These are phyloP conservation scores for Warburgia ugandensis DNA, from an alignment of 164 flowering plant species.

Conservation along the genomic window DNA sequence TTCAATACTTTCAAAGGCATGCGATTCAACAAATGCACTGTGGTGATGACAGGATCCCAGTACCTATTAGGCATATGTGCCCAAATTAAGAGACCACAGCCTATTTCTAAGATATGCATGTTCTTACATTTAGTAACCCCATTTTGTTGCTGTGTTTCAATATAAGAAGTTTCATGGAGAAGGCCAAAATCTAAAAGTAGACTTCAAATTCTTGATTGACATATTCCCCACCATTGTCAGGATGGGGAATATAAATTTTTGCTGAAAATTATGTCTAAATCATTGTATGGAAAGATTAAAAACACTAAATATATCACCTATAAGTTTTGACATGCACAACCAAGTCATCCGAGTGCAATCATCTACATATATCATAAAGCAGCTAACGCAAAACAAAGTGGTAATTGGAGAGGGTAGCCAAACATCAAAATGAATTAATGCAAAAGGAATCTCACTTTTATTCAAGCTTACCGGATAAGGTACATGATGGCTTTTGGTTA, in stretches of 20 bases:
- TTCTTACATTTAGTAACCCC: slow-evolving; percentile 2
- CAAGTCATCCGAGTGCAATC: slow-evolving; percentile 1
- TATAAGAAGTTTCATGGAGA: slow-evolving; percentile 1
- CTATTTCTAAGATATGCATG: slow-evolving; percentile 1
- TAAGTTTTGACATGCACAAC: background rate
- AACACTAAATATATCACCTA: background rate
- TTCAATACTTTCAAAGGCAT: no score
- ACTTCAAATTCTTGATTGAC: background rate
- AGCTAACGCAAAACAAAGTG: background rate
- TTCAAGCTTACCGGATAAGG: no score
- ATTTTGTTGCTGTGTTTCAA: slow-evolving; percentile 2
- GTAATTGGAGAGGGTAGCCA: no score
- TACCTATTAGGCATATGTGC: background rate
- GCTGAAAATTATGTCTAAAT: background rate
- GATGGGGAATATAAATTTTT: background rate
- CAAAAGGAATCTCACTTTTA: no score
- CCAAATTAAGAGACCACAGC: background rate
- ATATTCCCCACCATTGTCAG: background rate
- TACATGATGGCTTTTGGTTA: background rate
- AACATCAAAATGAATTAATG: no score
- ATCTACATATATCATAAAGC: background rate
- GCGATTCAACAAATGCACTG: no score
- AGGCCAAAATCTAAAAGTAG: background rate
- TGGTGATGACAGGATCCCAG: background rate
- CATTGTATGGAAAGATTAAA: background rate